phyloP scores from a whole-genome alignment of 257 asterid genomes.

The Solanum raphanifolium region DNA sequence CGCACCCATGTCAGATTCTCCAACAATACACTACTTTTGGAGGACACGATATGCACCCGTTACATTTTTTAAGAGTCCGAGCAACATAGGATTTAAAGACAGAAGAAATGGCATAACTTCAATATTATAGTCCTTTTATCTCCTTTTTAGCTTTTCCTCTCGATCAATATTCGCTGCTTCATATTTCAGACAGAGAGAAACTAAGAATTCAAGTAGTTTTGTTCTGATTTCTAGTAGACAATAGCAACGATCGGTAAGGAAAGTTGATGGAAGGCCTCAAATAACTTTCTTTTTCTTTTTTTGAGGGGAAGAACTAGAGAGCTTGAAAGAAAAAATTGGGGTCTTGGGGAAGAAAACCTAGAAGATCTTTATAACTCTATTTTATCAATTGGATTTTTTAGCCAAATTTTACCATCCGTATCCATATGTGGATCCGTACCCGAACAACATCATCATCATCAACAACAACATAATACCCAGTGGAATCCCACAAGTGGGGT shows the following conservation, averaged over 20 bases:
- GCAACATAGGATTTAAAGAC: background rate
- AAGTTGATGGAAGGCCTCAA: background rate
- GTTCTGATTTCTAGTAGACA: background rate
- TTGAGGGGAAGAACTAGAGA: background rate
- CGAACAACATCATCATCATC: background rate
- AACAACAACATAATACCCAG: background rate
- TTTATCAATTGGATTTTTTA: background rate
- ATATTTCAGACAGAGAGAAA: background rate
- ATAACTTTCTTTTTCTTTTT: background rate
- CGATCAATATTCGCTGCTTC: background rate
- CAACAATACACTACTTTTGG: background rate
- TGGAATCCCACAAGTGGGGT: background rate
- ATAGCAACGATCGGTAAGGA: background rate
- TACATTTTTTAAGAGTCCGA: background rate
- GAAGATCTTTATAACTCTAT: background rate
- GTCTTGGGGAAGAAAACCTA: background rate
- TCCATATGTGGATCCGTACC: background rate
- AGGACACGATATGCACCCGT: background rate
- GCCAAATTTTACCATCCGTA: background rate
- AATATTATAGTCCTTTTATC: background rate
- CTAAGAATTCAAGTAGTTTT: background rate
- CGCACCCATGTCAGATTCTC: background rate
- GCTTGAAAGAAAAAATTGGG: background rate
- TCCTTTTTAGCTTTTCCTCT: background rate
- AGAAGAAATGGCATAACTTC: background rate